phyloP scores from a whole-genome alignment of 257 asterid species.

The Scutellaria baicalensis region DNA sequence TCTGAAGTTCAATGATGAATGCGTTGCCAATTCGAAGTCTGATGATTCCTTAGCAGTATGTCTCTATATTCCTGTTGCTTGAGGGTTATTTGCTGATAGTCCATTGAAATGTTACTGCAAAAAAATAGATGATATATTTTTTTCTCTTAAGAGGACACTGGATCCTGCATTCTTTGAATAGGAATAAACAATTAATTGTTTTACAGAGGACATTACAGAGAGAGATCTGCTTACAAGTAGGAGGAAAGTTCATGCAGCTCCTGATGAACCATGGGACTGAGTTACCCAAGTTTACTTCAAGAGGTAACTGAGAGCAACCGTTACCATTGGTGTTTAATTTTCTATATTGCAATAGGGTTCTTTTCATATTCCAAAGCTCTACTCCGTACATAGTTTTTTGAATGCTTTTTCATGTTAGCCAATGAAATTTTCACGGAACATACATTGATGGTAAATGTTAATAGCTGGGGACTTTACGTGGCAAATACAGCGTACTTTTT shows the following conservation, averaged over 20 bases:
- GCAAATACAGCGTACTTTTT: background rate
- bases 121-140: background rate
- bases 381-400: background rate
- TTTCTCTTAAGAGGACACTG: background rate
- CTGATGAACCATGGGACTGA: conserved; percentile 60
- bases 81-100: background rate
- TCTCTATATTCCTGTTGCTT: conserved; percentile 9
- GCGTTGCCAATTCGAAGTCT: conserved; percentile 33
- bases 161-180: conserved; percentile 6
- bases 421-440: background rate
- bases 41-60: conserved; percentile 65
- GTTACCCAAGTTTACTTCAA: conserved; percentile 65
- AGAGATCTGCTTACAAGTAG: conserved; percentile 62
- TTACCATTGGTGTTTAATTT: background rate
- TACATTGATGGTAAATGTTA: background rate
- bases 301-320: conserved; percentile 45
- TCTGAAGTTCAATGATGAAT: conserved; percentile 35
- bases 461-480: background rate
- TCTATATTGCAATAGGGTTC: background rate
- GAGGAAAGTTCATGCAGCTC: conserved; percentile 78
- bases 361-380: conserved; percentile 9
- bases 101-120: background rate
- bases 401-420: background rate
- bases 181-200: conserved; percentile 3
- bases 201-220: conserved; percentile 60